Evolutionary conservation across 1,284 basidiomycete species (phyloP).

Genomic region (Cryptococcus floricola): DNA sequence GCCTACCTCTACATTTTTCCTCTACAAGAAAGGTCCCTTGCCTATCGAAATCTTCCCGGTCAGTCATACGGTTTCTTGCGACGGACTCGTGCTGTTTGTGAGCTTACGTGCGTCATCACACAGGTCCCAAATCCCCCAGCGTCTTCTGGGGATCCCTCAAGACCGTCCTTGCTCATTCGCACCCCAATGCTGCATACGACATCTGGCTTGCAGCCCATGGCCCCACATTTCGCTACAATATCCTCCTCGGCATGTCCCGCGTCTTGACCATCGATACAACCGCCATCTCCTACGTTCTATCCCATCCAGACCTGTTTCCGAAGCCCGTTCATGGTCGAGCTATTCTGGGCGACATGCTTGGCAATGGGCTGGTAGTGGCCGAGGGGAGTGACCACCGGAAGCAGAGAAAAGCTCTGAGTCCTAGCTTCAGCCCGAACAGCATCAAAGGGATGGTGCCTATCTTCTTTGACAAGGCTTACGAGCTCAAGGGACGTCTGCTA

Average conservation of each 20-base stretch:
- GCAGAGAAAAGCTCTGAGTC: conserved; percentile 52
- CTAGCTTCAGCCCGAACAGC: conserved; percentile 41
- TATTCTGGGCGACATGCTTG: conserved; percentile 51
- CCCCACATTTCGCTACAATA: conserved; percentile 19
- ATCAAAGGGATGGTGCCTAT: conserved; percentile 50
- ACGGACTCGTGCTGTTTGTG: too few species aligned
- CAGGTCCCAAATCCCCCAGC: conserved; percentile 14
- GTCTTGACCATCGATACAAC: conserved; percentile 60
- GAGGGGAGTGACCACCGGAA: conserved; percentile 54
- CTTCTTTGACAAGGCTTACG: conserved; percentile 60
- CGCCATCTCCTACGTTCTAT: conserved; percentile 61
- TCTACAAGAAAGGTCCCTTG: too few species aligned
- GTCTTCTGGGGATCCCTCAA: conserved; percentile 19
- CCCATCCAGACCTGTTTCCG: conserved; percentile 60
- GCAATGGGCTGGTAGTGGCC: conserved; percentile 43
- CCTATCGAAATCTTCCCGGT: conserved; percentile 22
- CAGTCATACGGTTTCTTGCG: not conserved
- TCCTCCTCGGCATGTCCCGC: conserved; percentile 32
- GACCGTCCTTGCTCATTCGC: conserved; percentile 12
- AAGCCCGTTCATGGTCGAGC: conserved; percentile 63
- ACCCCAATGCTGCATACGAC: conserved; percentile 13
- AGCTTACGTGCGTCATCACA: not conserved
- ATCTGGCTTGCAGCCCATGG: conserved; percentile 24
- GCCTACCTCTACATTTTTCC: too few species aligned
- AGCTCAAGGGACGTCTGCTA: conserved; percentile 50